Evolutionary conservation across 495 filamentous ascomycete species (phyloP), one percentile per base, ranked within the genome.

Genomic region (Neurospora sp.): DNA sequence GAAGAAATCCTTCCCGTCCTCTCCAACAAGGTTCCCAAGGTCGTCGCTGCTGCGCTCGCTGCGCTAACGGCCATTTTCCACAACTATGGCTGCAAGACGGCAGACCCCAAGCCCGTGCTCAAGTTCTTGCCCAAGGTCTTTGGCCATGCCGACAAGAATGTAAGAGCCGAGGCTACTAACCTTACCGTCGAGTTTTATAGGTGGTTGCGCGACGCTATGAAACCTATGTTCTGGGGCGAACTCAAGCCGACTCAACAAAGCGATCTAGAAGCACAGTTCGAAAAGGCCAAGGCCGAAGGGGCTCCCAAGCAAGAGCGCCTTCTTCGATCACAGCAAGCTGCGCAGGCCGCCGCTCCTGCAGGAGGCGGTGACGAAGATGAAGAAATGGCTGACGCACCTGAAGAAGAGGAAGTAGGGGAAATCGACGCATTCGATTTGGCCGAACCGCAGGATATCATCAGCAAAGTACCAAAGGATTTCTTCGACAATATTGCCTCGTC

Each of bases 121-220:
- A 99, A 98, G 79, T 83, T 88, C 10, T 84, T 99, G 10, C 94
- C 96, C 0, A 97, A 97, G 79, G 90, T 90, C 22, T 99, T 97
- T 76, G 92, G 93, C 16, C 96, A 98, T 81, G 94, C 96, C 5
- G 96, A 99, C 86, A 99, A 99, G 81, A 98, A 98, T 79, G 96
- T 99, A 16, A 91, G 96, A 78, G 94, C 94, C 1, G 96, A 98
- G 82, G 93, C 93, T 38, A 95, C 96, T 69, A 94, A 91, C 75
- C 85, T 99, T 39, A 91, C 94, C 0, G 94, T 97, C 69, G 96
- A 98, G 77, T 88, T 99, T 61, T 99, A 98, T 82, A 86, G 96
- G 80, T 99, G 96, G 96, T 87, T 99, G 40, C 91, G 93, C 73
- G 96, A 99, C 72, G 96, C 94, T 3, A 98, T 99, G 88, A 99